phyloP scores from a whole-genome alignment of 345 rosid species.

The Aquilaria yunnanensis region DNA sequence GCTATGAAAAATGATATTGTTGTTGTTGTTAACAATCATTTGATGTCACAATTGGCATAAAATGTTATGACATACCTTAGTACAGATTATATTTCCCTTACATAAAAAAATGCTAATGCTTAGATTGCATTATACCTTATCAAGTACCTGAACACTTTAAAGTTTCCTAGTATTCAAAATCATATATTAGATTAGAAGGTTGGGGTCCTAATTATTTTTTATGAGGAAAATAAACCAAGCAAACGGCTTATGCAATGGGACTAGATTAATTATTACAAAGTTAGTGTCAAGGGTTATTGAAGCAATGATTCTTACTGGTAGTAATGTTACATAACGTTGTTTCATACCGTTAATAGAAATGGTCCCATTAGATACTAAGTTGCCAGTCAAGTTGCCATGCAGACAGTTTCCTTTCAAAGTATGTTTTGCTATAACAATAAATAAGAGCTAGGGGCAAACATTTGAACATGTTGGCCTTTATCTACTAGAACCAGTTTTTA shows the following conservation, averaged over 20 bases:
- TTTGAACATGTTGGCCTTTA: no score
- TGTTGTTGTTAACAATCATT: neutral
- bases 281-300: neutral
- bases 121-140: neutral
- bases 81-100: neutral
- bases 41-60: neutral
- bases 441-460: neutral
- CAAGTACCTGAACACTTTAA: neutral
- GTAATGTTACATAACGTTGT: neutral
- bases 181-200: neutral
- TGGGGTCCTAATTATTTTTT: neutral
- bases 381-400: neutral
- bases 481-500: no score
- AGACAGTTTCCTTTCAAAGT: neutral
- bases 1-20: neutral
- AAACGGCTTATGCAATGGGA: neutral
- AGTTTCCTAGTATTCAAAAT: neutral
- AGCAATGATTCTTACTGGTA: neutral
- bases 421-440: neutral
- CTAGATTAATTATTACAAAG: neutral
- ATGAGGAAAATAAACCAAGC: neutral
- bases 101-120: neutral
- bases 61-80: neutral
- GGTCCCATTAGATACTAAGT: neutral
- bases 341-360: neutral